These are phyloP conservation scores for Coemansia sp. DNA, from an alignment of 192 early-diverging fungal species.

Conservation along the genomic window DNA sequence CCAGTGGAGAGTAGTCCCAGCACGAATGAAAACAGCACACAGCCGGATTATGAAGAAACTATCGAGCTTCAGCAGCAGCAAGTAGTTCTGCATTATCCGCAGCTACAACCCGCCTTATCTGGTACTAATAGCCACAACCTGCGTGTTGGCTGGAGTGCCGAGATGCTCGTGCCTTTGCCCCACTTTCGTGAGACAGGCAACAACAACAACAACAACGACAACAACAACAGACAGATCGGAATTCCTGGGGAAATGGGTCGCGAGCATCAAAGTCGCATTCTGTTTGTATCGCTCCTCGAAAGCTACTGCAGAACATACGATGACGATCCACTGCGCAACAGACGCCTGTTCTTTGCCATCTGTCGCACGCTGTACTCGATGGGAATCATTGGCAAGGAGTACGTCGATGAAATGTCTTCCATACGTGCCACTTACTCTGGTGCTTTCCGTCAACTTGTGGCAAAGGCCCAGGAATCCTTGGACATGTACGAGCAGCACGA, in stretches of 20 bases:
- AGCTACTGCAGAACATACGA: conserved; percentile 90
- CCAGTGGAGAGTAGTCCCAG: background rate
- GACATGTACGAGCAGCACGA: conserved; percentile 55
- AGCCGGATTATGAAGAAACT: background rate
- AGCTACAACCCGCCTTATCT: background rate
- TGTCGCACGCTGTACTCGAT: conserved; percentile 83
- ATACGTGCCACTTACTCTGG: conserved; percentile 83
- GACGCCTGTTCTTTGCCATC: conserved; percentile 81
- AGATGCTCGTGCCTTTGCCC: conserved; percentile 5
- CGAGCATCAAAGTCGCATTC: conserved; percentile 69
- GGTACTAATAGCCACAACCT: background rate
- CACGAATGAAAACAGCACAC: background rate
- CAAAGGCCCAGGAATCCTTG: conserved; percentile 67
- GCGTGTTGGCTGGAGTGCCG: background rate
- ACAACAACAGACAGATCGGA: background rate
- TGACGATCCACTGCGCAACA: conserved; percentile 80
- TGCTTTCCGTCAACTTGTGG: conserved; percentile 81
- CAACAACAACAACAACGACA: too few relatives aligned
- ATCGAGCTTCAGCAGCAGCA: background rate
- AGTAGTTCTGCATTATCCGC: background rate
- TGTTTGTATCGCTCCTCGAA: conserved; percentile 87
- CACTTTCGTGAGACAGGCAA: background rate
- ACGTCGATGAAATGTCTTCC: conserved; percentile 80
- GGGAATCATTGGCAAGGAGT: conserved; percentile 78
- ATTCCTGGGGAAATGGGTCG: conserved; percentile 35